Conservation (phyloP, 805 yeast species). For the Ogataea paraovalis region DNA sequence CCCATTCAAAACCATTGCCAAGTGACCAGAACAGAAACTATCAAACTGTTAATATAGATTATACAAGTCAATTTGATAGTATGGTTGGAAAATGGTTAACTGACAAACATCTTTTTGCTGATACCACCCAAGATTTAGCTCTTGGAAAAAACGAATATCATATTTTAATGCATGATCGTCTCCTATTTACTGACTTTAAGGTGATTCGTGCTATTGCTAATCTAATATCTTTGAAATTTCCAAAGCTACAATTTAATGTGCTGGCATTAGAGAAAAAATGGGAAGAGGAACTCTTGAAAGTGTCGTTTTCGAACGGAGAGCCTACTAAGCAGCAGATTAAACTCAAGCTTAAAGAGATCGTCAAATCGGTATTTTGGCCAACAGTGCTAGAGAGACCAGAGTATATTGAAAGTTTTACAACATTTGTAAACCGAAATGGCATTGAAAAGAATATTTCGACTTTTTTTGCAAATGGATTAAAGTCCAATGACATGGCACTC, state of each 20-base stretch:
- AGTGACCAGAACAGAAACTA: background rate
- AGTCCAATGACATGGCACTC: background rate
- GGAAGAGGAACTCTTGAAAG: slow-evolving; percentile 15
- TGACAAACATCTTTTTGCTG: background rate
- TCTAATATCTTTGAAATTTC: slow-evolving; percentile 8
- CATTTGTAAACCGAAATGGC: slow-evolving; percentile 3
- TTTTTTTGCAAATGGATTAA: background rate
- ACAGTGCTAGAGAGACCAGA: slow-evolving; percentile 5
- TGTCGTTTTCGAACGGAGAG: slow-evolving; percentile 1
- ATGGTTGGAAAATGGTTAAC: background rate
- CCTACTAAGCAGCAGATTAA: slow-evolving; percentile 2
- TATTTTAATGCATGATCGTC: slow-evolving; percentile 26
- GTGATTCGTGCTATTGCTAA: slow-evolving; percentile 15
- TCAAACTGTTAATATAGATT: background rate
- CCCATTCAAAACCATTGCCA: background rate
- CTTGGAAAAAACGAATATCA: slow-evolving; percentile 14
- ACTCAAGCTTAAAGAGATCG: slow-evolving; percentile 15
- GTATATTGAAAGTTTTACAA: background rate
- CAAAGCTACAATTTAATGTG: slow-evolving; percentile 4
- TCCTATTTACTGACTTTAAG: slow-evolving; percentile 17
- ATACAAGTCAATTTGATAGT: background rate
- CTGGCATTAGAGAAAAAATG: slow-evolving; percentile 9
- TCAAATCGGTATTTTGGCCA: slow-evolving; percentile 20
- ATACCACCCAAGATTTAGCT: background rate
- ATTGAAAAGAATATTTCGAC: slow-evolving; percentile 4